These are phyloP conservation scores for Calonectria fujianensis DNA, from an alignment of 2,329 filamentous ascomycete genomes.

Conservation along the genomic window DNA sequence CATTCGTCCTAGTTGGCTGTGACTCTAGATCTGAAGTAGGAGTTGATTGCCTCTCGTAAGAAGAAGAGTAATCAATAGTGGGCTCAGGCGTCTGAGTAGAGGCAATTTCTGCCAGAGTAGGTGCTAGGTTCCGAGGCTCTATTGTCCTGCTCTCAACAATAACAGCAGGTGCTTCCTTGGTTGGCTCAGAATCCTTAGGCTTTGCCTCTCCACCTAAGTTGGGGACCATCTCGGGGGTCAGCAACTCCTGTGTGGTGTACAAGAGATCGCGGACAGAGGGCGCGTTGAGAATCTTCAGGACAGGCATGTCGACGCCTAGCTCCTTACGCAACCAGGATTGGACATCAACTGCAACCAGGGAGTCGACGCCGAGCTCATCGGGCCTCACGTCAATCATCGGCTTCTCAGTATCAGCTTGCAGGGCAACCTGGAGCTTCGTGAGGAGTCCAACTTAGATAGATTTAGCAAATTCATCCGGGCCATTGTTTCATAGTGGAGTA, in stretches of 20 bases:
- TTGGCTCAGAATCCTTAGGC: not conserved
- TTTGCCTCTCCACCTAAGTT: not conserved
- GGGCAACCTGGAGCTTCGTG: slow-evolving; percentile 9
- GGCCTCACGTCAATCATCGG: slow-evolving; percentile 9
- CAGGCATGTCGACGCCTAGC: slow-evolving; percentile 64
- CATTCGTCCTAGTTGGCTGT: not conserved
- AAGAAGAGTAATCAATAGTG: not conserved
- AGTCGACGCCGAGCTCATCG: slow-evolving; percentile 56
- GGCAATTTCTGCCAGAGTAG: not conserved
- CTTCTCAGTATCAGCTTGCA: slow-evolving; percentile 23
- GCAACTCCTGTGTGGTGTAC: not conserved
- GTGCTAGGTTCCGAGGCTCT: not conserved
- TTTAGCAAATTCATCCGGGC: not conserved
- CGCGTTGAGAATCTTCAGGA: slow-evolving; percentile 64
- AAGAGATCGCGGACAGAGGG: slow-evolving; percentile 6
- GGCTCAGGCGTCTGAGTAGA: not conserved
- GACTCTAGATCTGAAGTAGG: not conserved
- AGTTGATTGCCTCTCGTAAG: not conserved
- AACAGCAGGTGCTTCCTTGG: not conserved
- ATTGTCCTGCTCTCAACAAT: not conserved
- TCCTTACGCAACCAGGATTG: slow-evolving; percentile 69
- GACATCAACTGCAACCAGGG: slow-evolving; percentile 61
- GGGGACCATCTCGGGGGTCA: not conserved
- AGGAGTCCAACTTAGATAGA: not conserved
- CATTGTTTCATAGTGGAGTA: not conserved